Percentiles rank a stretch among this genome's conserved stretches.
These are phyloP conservation scores for Kazachstania africana DNA, from an alignment of 805 yeast genomes.

Conservation along the genomic window DNA sequence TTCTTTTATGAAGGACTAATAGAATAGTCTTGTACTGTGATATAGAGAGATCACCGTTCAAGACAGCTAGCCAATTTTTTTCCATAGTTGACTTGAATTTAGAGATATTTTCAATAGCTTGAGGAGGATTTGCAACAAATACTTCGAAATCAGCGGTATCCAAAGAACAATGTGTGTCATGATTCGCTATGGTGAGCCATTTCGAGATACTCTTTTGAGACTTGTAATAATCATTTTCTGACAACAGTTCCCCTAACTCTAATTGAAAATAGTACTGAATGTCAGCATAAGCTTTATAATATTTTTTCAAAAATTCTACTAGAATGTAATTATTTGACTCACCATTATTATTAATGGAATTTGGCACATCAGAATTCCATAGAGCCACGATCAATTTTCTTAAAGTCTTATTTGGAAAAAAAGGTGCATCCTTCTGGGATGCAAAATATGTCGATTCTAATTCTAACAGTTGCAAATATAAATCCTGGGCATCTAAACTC, in stretches of 20 bases:
- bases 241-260: conserved; percentile 28
- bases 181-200: conserved; percentile 30
- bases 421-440: conserved; percentile 40
- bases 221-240: conserved; percentile 12
- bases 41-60: conserved; percentile 37
- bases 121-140: conserved; percentile 37
- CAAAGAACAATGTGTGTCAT: conserved; percentile 23
- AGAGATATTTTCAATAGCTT: conserved; percentile 27
- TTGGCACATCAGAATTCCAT: conserved; percentile 22
- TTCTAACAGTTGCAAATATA: conserved; percentile 41
- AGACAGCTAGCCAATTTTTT: conserved; percentile 47
- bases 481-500: conserved; percentile 43
- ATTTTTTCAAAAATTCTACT: conserved; percentile 44
- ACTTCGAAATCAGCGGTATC: conserved; percentile 28
- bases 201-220: conserved; percentile 22
- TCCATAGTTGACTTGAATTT: conserved; percentile 59
- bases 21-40: conserved; percentile 61
- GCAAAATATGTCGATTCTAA: conserved; percentile 45
- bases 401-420: conserved; percentile 49
- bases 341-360: conserved; percentile 33
- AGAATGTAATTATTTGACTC: conserved; percentile 34
- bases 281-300: conserved; percentile 56
- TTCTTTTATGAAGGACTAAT: conserved; percentile 64
- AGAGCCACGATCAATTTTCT: conserved; percentile 31
- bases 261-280: conserved; percentile 62